phyloP scores from a whole-genome alignment of 306 rosid species.

The Inga laurina region DNA sequence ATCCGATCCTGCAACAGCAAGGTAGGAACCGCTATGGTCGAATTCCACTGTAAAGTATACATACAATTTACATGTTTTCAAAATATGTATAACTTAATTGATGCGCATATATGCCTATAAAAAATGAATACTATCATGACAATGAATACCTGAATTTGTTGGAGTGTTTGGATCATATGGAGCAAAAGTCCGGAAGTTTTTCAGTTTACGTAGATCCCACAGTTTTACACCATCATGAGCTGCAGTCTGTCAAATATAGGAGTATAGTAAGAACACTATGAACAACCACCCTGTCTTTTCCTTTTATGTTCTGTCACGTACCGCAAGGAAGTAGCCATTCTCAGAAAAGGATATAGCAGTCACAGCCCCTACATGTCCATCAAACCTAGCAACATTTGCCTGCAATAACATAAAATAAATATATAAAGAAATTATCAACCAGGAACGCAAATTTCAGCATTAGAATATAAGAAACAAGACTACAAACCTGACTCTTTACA shows the following conservation, averaged over 20 bases:
- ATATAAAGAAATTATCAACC: neutral
- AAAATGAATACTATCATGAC: neutral
- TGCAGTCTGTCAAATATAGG: slow-evolving; percentile 59
- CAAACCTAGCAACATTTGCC: slow-evolving; percentile 77
- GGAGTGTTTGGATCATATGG: slow-evolving; percentile 77
- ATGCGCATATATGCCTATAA: neutral
- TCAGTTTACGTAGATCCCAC: slow-evolving; percentile 78
- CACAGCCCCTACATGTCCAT: slow-evolving; percentile 83
- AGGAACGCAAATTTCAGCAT: neutral
- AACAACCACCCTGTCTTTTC: neutral
- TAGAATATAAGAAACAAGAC: slow-evolving; percentile 12
- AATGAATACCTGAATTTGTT: slow-evolving; percentile 72
- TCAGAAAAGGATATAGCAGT: slow-evolving; percentile 79
- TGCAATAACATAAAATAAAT: slow-evolving; percentile 18
- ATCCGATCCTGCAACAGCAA: slow-evolving; percentile 90
- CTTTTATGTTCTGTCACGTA: slow-evolving; percentile 38
- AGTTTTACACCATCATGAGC: slow-evolving; percentile 79
- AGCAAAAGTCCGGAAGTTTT: slow-evolving; percentile 63
- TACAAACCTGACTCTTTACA: slow-evolving; percentile 92
- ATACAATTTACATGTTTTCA: slow-evolving; percentile 17
- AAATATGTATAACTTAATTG: slow-evolving; percentile 9
- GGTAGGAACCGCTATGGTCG: slow-evolving; percentile 96
- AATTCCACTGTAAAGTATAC: slow-evolving; percentile 76
- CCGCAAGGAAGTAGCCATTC: slow-evolving; percentile 82
- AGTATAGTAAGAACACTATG: slow-evolving; percentile 11